phyloP scores from a whole-genome alignment of 23 red algal genomes.

The Agarophyton chilense region DNA sequence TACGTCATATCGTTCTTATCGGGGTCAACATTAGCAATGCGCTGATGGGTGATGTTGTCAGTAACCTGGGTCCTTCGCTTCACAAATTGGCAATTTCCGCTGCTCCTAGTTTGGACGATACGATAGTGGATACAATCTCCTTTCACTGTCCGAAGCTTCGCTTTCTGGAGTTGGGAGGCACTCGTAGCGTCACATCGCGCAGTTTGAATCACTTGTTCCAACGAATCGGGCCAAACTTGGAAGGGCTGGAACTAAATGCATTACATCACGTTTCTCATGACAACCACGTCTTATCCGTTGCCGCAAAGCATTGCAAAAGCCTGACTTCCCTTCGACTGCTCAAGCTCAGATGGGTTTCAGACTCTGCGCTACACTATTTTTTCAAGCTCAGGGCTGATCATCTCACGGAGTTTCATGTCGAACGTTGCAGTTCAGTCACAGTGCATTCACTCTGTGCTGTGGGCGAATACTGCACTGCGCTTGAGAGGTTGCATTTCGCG shows the following conservation, averaged over 20 bases:
- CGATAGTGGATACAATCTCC: slow-evolving; percentile 14
- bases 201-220: slow-evolving; percentile 33
- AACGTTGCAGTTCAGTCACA: neutral
- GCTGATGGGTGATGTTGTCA: slow-evolving; percentile 16
- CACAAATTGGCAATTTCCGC: slow-evolving; percentile 47
- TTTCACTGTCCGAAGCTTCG: neutral
- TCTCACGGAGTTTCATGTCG: slow-evolving; percentile 18
- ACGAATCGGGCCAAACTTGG: slow-evolving; percentile 4
- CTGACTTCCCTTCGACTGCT: slow-evolving; percentile 12
- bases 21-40: slow-evolving; percentile 32
- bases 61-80: slow-evolving; percentile 20
- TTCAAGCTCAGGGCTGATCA: slow-evolving; percentile 15
- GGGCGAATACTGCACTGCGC: neutral
- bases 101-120: slow-evolving; percentile 25
- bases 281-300: slow-evolving; percentile 5
- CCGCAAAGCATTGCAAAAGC: slow-evolving; percentile 1
- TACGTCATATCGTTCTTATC: slow-evolving; percentile 47
- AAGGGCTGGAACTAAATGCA: slow-evolving; percentile 25
- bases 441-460: neutral
- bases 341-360: slow-evolving; percentile 32
- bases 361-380: neutral
- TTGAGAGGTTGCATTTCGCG: slow-evolving; percentile 14
- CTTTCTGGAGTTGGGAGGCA: slow-evolving; percentile 34
- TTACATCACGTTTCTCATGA: slow-evolving; percentile 12
- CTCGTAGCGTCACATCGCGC: neutral